Evolutionary conservation across 208 protist genomes (phyloP).

Genomic region (Tritrichomonas foetus): DNA sequence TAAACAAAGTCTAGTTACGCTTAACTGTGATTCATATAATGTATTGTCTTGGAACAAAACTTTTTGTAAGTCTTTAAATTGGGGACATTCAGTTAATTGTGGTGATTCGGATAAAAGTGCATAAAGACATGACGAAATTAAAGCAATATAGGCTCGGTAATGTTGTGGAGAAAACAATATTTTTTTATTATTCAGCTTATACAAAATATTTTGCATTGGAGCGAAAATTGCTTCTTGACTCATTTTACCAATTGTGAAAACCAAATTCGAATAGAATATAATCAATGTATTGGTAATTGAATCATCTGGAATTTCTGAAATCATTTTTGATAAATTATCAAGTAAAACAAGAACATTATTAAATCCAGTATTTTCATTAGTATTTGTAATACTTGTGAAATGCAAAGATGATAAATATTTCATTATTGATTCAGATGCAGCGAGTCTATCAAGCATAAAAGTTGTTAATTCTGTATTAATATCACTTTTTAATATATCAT

Average conservation of each 20-base stretch:
- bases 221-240: not conserved
- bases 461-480: not conserved
- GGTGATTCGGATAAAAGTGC: not conserved
- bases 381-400: not conserved
- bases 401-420: not conserved
- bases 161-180: not conserved
- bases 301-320: not conserved
- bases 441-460: not conserved
- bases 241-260: not conserved
- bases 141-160: not conserved
- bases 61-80: not conserved
- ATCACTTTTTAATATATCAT: not conserved
- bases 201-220: not conserved
- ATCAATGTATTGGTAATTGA: not conserved
- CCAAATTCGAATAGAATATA: not conserved
- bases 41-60: not conserved
- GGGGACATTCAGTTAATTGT: not conserved
- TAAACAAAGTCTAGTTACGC: not conserved
- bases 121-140: not conserved
- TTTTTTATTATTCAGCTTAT: not conserved
- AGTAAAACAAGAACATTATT: not conserved
- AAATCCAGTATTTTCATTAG: not conserved
- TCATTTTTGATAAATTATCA: not conserved
- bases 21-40: not conserved
- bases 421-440: not conserved